Evolutionary conservation across 305 asterid genomes (phyloP), one percentile per base, ranked within the genome.

Genomic region (Fraxinus albicans): DNA sequence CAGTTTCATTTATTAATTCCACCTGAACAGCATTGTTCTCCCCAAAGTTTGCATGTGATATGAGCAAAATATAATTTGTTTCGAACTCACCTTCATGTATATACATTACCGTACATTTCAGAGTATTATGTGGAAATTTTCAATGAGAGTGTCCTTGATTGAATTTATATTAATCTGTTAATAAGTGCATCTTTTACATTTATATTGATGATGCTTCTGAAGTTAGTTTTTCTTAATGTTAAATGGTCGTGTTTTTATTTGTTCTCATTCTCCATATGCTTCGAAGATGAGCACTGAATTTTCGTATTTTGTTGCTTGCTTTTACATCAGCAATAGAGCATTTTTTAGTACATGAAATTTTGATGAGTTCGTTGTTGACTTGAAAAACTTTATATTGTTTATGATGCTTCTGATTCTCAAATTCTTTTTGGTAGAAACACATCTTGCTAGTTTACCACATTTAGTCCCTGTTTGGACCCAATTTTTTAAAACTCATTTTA

Each of bases 1-100:
- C 53, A 25, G 17, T 79, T 77, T 73, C 23, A 9, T 50, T 81
- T 65, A 34, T 75, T 74, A 15, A 34, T 65, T 79, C 74, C 53
- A 79, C 83, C 47, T 60, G 55, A 50, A 25, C 17, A 33, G 36
- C 3, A 21, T 78, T 65, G 73, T 40, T 2, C 67, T 50, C 27
- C 60, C 36, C 55, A 35, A 47, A 79, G 38, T 55, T 19, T 58
- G 35, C 27, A 4, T 78, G 25, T 77, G 58, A 29, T 33, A 53
- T 55, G 12, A 9, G 60, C 8, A 69, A 69, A 69, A 2, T 69
- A 69, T 69, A 69, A 29, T 69, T 69, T 27, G 34, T 21, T 23
- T 63, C 1, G 13, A 23, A 23, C 17, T 63, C 3, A 8, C 73
- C 34, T 63, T 55, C 67, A 0, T 23, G 17, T 23, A 23, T 8